Base-by-base conservation (phyloP, 2,329 filamentous ascomycete species). In the Claviceps pazoutovae region DNA sequence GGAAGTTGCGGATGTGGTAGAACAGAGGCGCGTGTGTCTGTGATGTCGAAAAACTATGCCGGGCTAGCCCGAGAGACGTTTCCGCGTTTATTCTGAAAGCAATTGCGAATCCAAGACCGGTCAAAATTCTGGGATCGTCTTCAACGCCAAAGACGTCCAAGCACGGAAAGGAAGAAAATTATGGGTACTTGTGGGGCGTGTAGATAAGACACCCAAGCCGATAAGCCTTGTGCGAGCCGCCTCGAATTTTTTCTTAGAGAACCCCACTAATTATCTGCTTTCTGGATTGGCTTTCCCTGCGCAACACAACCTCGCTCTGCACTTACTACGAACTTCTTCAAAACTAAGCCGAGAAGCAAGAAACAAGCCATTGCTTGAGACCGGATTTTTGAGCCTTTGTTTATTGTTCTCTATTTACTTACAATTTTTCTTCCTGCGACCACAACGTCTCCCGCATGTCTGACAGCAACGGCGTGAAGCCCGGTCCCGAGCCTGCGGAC, bases 401-500 rank as follows among this genome's bases (percentile, higher is more conserved):
- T 19, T n/a, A 16, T 41, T 30, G 16, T 43, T 41, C 19, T 36
- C n/a, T 34, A 53, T 14, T 30, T 21, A 42, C 19, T 30, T 36
- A n/a, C 38, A 17, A 1, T 36, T 14, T 13, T 16, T 48, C 36
- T 23, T 41, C 26, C n/a, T 34, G 53, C 36, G 49, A 53, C 38
- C 3, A 21, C 11, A 37, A 34, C 44, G 26, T 43, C 45, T 46
- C 46, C 51, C 57, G 59, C 55, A 77, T 77, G 74, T 70, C 71
- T 67, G 72, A 73, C 54, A 72, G 70, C 61, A 67, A 64, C 57
- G 66, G 65, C 54, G 63, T 63, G 54, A 68, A 69, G 63, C 55
- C 69, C 58, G 71, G 68, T 64, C 66, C 71, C 55, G 71, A 74
- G 69, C 79, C 80, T 49, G 71, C 70, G 60, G 75, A 82, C 60